These are phyloP conservation scores for Panaeolus papilionaceus DNA, from an alignment of 768 basidiomycete species.

Conservation along the genomic window DNA sequence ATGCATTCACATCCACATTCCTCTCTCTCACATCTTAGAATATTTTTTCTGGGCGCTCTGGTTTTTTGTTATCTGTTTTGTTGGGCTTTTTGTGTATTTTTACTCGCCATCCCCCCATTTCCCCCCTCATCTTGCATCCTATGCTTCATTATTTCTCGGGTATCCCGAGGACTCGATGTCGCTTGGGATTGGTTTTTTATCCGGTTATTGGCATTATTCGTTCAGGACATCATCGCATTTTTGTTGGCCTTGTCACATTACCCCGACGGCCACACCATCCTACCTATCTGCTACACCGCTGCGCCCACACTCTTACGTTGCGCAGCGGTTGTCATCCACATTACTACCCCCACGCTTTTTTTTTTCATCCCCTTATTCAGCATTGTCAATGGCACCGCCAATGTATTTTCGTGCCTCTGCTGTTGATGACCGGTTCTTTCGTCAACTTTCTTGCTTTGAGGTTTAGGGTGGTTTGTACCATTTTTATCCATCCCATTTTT, in stretches of 20 bases:
- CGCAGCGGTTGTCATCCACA: constrained; percentile 8
- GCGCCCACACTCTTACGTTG: constrained; percentile 13
- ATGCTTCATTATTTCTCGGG: constrained; percentile 2
- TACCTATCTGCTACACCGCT: constrained; percentile 5
- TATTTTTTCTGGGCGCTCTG: constrained; percentile 12
- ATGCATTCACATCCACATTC: constrained; percentile 10
- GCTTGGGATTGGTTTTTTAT: constrained; percentile 5
- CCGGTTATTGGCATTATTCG: constrained; percentile 12
- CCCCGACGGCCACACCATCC: not conserved
- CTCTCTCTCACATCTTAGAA: constrained; percentile 6
- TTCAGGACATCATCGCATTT: constrained; percentile 13
- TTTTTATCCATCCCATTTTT: not conserved
- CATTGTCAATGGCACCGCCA: not conserved
- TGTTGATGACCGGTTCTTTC: constrained; percentile 10
- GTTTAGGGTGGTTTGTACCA: constrained; percentile 8
- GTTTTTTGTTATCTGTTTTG: constrained; percentile 12
- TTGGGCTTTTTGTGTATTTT: constrained; percentile 12
- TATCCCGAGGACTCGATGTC: not conserved
- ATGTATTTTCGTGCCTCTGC: not conserved
- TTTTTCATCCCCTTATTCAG: not conserved
- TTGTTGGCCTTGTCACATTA: not conserved
- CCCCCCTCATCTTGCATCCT: not conserved
- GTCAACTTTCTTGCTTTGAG: constrained; percentile 4
- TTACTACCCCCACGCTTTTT: not conserved
- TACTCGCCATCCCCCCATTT: not conserved